Evolutionary conservation across 2,329 filamentous ascomycete species (phyloP).

Genomic region (Camptophora hylomeconis): DNA sequence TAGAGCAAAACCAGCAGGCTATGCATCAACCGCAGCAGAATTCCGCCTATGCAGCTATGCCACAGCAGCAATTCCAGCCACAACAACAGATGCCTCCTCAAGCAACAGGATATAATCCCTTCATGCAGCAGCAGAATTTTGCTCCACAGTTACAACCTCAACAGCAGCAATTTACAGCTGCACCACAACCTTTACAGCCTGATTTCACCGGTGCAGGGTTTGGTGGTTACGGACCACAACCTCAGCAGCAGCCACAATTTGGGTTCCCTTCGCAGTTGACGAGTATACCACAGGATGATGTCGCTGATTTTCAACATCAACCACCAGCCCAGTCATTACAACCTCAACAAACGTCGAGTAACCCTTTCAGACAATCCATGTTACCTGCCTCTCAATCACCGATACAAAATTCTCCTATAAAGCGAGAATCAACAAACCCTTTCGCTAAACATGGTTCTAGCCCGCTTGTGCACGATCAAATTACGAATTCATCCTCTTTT

Average conservation of each 20-base stretch:
- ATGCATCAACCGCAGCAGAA: constrained; percentile 36
- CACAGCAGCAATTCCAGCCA: constrained; percentile 18
- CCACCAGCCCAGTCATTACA: constrained; percentile 24
- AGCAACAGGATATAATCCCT: constrained; percentile 19
- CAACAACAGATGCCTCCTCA: constrained; percentile 17
- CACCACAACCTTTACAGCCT: constrained; percentile 40
- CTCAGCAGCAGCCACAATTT: constrained; percentile 36
- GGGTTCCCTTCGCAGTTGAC: constrained; percentile 27
- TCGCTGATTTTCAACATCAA: constrained; percentile 33
- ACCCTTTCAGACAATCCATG: constrained; percentile 91
- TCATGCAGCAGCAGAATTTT: constrained; percentile 13
- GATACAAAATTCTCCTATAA: constrained; percentile 30
- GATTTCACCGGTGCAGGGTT: constrained; percentile 67
- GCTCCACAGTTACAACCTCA: constrained; percentile 17
- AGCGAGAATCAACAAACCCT: constrained; percentile 67
- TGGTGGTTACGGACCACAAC: constrained; percentile 62
- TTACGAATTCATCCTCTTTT: constrained; percentile 8
- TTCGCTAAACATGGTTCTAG: constrained; percentile 54
- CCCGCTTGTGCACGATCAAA: constrained; percentile 5
- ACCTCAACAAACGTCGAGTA: constrained; percentile 54
- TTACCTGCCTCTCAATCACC: constrained; percentile 39
- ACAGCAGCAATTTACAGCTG: constrained; percentile 11
- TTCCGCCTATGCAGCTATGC: constrained; percentile 30
- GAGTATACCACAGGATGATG: constrained; percentile 37
- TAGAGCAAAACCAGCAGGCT: constrained; percentile 73